These are phyloP conservation scores for Ogataea henricii DNA, from an alignment of 805 yeast genomes.

Conservation along the genomic window DNA sequence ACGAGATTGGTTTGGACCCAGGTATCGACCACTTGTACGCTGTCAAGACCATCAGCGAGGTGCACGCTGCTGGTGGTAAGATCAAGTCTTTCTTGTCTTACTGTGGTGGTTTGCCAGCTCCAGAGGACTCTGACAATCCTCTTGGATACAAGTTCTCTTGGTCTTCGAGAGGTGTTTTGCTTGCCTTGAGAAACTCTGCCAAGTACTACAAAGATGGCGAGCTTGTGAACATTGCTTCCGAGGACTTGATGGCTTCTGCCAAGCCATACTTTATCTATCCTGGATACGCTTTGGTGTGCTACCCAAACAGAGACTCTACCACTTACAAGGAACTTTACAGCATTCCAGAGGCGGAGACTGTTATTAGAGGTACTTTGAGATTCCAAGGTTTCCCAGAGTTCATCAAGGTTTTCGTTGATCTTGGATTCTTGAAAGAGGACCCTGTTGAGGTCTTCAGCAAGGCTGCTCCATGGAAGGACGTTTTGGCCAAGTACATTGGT, in stretches of 20 bases:
- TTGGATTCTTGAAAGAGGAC: slow-evolving; percentile 87
- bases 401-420: slow-evolving; percentile 90
- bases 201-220: slow-evolving; percentile 86
- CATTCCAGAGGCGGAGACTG: slow-evolving; percentile 97
- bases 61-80: slow-evolving; percentile 87
- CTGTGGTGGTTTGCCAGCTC: slow-evolving; percentile 99
- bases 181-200: slow-evolving; percentile 94
- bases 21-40: slow-evolving; percentile 99
- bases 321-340: slow-evolving; percentile 86
- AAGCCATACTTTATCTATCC: slow-evolving; percentile 95
- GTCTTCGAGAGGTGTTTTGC: slow-evolving; percentile 97
- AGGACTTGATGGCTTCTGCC: slow-evolving; percentile 93
- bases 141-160: slow-evolving; percentile 98
- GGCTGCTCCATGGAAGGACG: slow-evolving; percentile 82
- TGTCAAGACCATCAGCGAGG: slow-evolving; percentile 96
- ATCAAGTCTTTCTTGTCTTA: slow-evolving; percentile 91
- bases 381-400: slow-evolving; percentile 99
- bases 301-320: slow-evolving; percentile 98
- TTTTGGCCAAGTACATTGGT: slow-evolving; percentile 72
- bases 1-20: slow-evolving; percentile 98
- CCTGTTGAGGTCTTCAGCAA: slow-evolving; percentile 58
- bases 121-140: slow-evolving; percentile 97
- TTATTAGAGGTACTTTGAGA: slow-evolving; percentile 95
- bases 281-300: slow-evolving; percentile 90
- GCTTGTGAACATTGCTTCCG: slow-evolving; percentile 75